These are phyloP conservation scores for Tetrapisispora nanseiensis DNA, from an alignment of 805 yeast species.

Conservation along the genomic window DNA sequence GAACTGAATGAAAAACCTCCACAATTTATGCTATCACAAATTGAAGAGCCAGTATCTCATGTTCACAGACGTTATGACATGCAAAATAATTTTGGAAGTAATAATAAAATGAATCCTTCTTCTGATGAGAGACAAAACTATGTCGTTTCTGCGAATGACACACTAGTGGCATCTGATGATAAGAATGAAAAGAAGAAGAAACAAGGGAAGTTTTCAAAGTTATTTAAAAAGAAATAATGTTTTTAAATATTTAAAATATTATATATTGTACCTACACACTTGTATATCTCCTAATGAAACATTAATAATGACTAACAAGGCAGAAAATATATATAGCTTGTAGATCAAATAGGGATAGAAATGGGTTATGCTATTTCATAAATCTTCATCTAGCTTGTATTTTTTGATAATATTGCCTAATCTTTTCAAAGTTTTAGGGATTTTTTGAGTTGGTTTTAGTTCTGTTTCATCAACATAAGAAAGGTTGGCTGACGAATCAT, in stretches of 20 bases:
- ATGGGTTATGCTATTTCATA: too few relatives aligned
- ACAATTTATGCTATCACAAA: slow-evolving; percentile 27
- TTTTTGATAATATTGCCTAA: slow-evolving; percentile 22
- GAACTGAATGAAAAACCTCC: slow-evolving; percentile 34
- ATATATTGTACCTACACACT: neutral
- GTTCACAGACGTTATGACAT: slow-evolving; percentile 14
- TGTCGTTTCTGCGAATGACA: neutral
- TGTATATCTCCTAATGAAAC: neutral
- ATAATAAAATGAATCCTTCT: slow-evolving; percentile 3
- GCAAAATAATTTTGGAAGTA: slow-evolving; percentile 7
- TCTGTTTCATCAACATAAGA: neutral
- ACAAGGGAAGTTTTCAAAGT: slow-evolving; percentile 37
- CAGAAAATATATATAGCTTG: neutral
- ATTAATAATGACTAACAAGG: neutral
- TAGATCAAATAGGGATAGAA: too few relatives aligned
- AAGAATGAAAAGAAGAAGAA: slow-evolving; percentile 33
- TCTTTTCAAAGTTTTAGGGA: slow-evolving; percentile 22
- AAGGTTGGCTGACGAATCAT: neutral
- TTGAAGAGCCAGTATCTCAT: slow-evolving; percentile 21
- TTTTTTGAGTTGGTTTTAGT: slow-evolving; percentile 2
- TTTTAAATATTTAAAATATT: neutral
- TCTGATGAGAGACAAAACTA: neutral
- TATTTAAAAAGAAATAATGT: slow-evolving; percentile 29
- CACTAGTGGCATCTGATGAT: neutral
- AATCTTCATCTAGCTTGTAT: slow-evolving; percentile 15